phyloP scores from a whole-genome alignment of 441 rosid genomes.

The Gossypium lobatum region DNA sequence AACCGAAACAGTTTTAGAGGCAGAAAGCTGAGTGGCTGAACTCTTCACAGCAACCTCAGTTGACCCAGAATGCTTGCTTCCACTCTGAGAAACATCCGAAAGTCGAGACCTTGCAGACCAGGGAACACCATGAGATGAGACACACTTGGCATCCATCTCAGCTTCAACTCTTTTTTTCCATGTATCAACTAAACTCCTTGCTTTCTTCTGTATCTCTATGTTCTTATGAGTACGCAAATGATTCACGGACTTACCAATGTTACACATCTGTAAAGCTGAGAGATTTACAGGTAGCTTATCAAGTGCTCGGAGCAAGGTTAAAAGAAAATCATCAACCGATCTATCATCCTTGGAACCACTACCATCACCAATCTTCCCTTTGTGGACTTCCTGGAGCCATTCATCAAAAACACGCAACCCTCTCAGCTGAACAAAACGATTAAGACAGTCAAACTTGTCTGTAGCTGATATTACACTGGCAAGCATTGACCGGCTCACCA shows the following conservation, averaged over 20 bases:
- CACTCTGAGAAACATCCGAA: constrained; percentile 55
- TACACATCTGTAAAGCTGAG: constrained; percentile 78
- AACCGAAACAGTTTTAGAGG: constrained; percentile 48
- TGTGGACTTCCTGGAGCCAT: constrained; percentile 94
- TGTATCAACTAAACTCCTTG: constrained; percentile 83
- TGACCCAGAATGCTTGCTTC: constrained; percentile 49
- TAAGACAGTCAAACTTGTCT: constrained; percentile 23
- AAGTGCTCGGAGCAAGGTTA: constrained; percentile 36
- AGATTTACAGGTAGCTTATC: constrained; percentile 77
- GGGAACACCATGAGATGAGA: constrained; percentile 47
- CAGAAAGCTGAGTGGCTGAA: constrained; percentile 45
- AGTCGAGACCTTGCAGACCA: constrained; percentile 57
- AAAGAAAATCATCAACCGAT: constrained; percentile 68
- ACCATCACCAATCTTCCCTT: constrained; percentile 73
- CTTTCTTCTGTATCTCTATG: constrained; percentile 81
- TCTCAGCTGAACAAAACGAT: constrained; percentile 70
- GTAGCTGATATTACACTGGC: constrained; percentile 56
- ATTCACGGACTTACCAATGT: constrained; percentile 90
- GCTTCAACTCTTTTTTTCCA: constrained; percentile 97
- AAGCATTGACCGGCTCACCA: constrained; percentile 58
- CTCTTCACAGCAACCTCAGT: constrained; percentile 57
- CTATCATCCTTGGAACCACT: constrained; percentile 65
- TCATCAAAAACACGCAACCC: constrained; percentile 88
- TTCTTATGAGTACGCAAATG: constrained; percentile 73
- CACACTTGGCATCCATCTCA: constrained; percentile 84